These are phyloP conservation scores for Candolleomyces efflorescens DNA, from an alignment of 768 basidiomycete species.

Conservation along the genomic window DNA sequence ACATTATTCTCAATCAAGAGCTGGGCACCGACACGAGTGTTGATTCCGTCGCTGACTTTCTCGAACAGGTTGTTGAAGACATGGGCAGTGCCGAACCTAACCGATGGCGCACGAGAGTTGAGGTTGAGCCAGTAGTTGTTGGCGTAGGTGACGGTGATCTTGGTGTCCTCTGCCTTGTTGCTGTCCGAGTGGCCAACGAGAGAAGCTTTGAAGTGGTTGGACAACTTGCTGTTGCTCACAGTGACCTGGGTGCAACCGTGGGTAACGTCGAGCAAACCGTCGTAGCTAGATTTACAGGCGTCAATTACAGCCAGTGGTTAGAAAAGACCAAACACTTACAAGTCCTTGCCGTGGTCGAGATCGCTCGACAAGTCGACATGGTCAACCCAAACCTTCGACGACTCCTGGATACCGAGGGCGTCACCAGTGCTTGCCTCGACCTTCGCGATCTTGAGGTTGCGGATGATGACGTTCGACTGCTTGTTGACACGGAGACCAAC, in stretches of 20 bases:
- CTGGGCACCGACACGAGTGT: constrained; percentile 41
- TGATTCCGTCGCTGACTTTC: constrained; percentile 40
- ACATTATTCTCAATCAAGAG: constrained; percentile 46
- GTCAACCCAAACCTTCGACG: constrained; percentile 42
- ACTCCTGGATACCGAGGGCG: constrained; percentile 37
- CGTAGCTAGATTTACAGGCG: constrained; percentile 27
- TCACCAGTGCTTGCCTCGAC: constrained; percentile 42
- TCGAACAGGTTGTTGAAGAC: constrained; percentile 44
- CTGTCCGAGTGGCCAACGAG: constrained; percentile 40
- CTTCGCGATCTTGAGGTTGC: constrained; percentile 46
- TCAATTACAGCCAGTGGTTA: no score
- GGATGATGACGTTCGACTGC: constrained; percentile 42
- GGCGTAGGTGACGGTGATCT: constrained; percentile 40
- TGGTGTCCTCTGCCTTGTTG: constrained; percentile 31
- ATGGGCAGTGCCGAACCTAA: constrained; percentile 44
- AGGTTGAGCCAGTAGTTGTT: constrained; percentile 39
- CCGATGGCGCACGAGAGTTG: constrained; percentile 42
- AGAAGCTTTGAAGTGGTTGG: constrained; percentile 43
- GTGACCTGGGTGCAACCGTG: constrained; percentile 42
- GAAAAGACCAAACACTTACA: constrained; percentile 15
- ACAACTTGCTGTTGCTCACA: constrained; percentile 36
- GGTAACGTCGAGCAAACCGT: constrained; percentile 41
- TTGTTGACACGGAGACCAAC: constrained; percentile 42
- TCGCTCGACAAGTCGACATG: constrained; percentile 42
- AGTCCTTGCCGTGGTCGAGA: constrained; percentile 41